Conservation (phyloP, 306 rosid species). For the Trichosanthes truncata region DNA sequence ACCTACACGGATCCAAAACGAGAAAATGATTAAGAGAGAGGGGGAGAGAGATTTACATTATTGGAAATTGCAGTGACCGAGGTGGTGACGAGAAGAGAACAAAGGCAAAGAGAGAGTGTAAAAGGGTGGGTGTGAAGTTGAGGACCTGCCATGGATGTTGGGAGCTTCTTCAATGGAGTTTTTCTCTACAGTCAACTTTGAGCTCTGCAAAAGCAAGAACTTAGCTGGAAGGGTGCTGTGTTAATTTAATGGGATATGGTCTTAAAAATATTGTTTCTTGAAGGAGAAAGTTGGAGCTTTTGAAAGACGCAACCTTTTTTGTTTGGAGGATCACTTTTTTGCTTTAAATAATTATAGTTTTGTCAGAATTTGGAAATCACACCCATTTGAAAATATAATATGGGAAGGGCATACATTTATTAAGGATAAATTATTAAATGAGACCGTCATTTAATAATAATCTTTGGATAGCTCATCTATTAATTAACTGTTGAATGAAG, state of each 20-base stretch:
- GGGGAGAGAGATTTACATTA: conserved; percentile 9
- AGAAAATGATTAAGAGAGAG: not conserved
- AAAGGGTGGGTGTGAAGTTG: not conserved
- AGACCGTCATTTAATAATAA: too few relatives aligned
- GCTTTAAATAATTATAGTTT: not conserved
- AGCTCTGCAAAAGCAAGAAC: not conserved
- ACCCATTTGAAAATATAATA: too few relatives aligned
- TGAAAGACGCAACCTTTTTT: not conserved
- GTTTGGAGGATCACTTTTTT: too few relatives aligned
- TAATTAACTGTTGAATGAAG: too few relatives aligned
- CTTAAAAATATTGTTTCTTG: not conserved
- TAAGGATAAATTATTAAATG: too few relatives aligned
- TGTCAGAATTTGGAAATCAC: not conserved
- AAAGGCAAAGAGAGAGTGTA: not conserved
- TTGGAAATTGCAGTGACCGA: not conserved
- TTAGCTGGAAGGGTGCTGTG: not conserved
- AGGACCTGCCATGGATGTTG: conserved; percentile 9
- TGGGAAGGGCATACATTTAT: too few relatives aligned
- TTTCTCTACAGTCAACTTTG: too few relatives aligned
- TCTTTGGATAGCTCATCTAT: too few relatives aligned
- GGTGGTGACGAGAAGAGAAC: not conserved
- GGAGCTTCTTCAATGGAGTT: not conserved
- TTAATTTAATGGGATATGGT: not conserved
- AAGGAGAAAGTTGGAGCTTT: not conserved
- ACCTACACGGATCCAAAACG: not conserved